Evolutionary conservation across 495 filamentous ascomycete species (phyloP), one percentile per base, ranked within the genome.

Genomic region (Aspergillus baeticus): DNA sequence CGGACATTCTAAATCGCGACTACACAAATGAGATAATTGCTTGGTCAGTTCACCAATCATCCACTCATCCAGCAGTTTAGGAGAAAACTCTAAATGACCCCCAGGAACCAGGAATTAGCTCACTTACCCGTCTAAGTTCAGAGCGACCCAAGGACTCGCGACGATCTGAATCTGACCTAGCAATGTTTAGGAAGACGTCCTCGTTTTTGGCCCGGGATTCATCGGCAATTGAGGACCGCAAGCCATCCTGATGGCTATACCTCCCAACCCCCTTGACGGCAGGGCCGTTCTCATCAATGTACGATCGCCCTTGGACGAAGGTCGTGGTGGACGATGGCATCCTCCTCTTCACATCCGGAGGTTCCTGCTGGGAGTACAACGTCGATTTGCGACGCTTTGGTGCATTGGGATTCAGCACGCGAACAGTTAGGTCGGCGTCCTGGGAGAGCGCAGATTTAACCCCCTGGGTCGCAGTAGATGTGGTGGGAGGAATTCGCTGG

Each of bases 121-220:
- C 18, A 78, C 78, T 75, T 62, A 83, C 80, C 61, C 80, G 63
- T 67, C 80, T 71, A 51, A 78, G 70, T 55, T 78, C 77, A 23
- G 76, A 74, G 13, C 75, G 71, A 18, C 70, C 73, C n/a, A 72
- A 59, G 29, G 70, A 73, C 44, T 81, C 73, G 52, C 73, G 75
- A 55, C 72, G 71, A 23, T 63, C 67, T 13, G 74, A 79, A 57
- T 84, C 82, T 2, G 77, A 69, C 53, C 77, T 77, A 11, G 85
- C 85, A 54, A 88, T 81, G 55, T 84, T 81, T 49, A 88, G 64
- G 63, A 88, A 88, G 20, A 87, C 65, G 69, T 88, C 85, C 49
- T 85, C 84, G 51, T 74, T 76, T 47, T 69, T 70, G 8, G 68
- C 67, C 21, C 69, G 66, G 34, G 63, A 52, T 11, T 75, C 70